Conservation (phyloP, 2,329 filamentous ascomycete genomes). For the Xylariomycetidae sp. region DNA sequence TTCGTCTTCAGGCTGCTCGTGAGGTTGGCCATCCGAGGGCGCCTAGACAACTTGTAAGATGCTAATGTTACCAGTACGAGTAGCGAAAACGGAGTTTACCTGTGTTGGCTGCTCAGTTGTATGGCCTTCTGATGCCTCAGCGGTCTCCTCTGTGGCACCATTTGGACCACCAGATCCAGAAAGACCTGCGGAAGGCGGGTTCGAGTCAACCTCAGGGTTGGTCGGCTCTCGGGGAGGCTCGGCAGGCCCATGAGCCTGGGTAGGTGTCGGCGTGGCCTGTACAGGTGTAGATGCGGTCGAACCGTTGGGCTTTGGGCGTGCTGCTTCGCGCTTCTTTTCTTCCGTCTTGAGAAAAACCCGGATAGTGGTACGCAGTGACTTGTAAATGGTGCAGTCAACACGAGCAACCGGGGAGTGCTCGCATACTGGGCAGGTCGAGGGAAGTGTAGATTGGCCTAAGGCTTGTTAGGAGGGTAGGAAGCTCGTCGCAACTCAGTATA, state of each 20-base stretch:
- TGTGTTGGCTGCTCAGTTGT: too few species aligned
- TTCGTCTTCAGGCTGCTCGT: constrained; percentile 10
- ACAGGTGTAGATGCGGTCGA: constrained; percentile 35
- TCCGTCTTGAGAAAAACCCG: constrained; percentile 85
- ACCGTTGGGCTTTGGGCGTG: constrained; percentile 42
- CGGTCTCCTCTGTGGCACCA: constrained; percentile 1
- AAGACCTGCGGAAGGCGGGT: too few species aligned
- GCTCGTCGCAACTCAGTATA: background rate
- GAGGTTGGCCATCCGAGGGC: constrained; percentile 5
- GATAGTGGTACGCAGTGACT: constrained; percentile 85
- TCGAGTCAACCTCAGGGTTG: too few species aligned
- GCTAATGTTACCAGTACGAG: background rate
- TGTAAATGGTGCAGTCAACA: constrained; percentile 83
- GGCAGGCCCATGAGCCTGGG: constrained; percentile 22
- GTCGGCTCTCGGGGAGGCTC: too few species aligned
- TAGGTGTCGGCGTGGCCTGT: constrained; percentile 33
- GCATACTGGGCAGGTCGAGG: constrained; percentile 83
- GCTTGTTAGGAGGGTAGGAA: constrained; percentile 3
- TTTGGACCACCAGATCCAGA: too few species aligned
- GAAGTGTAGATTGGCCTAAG: constrained; percentile 67
- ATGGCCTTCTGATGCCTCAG: constrained; percentile 7
- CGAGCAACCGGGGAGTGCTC: constrained; percentile 83
- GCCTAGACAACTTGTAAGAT: constrained; percentile 8
- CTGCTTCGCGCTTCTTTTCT: constrained; percentile 78
- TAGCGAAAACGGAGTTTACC: too few species aligned